A percentile compares a stretch with the other conserved stretches of the same genome.
Conservation (phyloP, 2,329 filamentous ascomycete genomes). For the Fusarium floridanum region DNA sequence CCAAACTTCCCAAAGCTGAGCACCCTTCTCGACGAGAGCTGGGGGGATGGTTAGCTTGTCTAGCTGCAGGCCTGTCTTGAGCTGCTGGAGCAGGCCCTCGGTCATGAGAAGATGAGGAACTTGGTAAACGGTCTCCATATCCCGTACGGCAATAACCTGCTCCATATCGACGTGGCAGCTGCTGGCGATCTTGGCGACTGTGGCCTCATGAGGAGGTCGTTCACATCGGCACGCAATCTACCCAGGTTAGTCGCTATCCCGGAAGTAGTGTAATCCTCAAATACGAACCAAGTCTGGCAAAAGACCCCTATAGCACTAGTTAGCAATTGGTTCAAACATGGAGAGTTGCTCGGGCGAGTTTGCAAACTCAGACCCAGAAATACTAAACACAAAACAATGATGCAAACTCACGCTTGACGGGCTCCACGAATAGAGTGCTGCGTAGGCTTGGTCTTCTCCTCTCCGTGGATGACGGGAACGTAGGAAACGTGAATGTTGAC, state of each 20-base stretch:
- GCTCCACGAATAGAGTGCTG: constrained; percentile 87
- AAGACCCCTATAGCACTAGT: neutral
- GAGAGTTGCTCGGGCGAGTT: neutral
- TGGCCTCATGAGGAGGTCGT: constrained; percentile 76
- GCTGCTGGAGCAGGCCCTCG: constrained; percentile 78
- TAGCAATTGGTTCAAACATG: neutral
- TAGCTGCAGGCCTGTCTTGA: constrained; percentile 75
- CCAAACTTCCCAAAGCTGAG: constrained; percentile 83
- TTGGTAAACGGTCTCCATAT: constrained; percentile 93
- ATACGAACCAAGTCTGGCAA: neutral
- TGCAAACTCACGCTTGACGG: neutral
- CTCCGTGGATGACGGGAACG: constrained; percentile 76
- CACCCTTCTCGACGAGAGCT: constrained; percentile 71
- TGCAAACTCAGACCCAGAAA: neutral
- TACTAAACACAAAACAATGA: neutral
- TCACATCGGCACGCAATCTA: constrained; percentile 95
- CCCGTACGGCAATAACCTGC: constrained; percentile 89
- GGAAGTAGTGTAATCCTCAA: neutral
- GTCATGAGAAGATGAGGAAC: constrained; percentile 92
- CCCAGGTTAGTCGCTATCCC: neutral
- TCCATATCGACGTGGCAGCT: constrained; percentile 89
- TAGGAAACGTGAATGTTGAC: constrained; percentile 90
- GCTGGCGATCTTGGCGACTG: constrained; percentile 88
- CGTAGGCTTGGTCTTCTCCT: constrained; percentile 98
- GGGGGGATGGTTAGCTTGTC: constrained; percentile 67